Base-by-base conservation (phyloP, 225 moss, liverwort and hornwort species). In the Lunularia cruciata region DNA sequence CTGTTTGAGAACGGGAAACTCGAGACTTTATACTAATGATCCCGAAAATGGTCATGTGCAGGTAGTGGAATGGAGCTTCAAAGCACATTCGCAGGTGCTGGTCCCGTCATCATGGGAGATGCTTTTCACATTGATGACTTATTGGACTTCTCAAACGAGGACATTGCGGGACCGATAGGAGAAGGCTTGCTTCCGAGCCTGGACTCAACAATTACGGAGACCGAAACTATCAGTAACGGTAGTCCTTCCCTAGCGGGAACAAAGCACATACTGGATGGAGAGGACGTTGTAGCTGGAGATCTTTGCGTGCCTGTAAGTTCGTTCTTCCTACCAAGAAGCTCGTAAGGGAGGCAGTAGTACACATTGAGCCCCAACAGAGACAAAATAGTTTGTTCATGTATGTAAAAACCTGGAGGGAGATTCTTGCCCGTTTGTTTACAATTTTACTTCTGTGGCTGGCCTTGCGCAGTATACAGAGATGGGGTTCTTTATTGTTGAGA, bases 251-350 rank as follows among this genome's bases (percentile, higher is more conserved):
- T 71, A 35, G 60, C 66, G 11, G 82, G 77, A 11, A 73, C 51
- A 37, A 75, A 78, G 47, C 76, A 76, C 28, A 51, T 73, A 18
- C 68, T 83, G 42, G 83, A 83, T 57, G 70, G 63, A 57, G 73
- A 75, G 19, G 72, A 79, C 36, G 67, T 69, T 19, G 52, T 59
- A 28, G 69, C 71, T 15, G 83, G 73, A 39, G 92, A 88, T 81
- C 88, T 95, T 67, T 95, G 95, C 64, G 92, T 95, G 71, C 95
- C 95, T 75, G 95, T 95, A 86, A 88, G 95, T 86, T 60, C 71
- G 43, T 54, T 68, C 51, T 43, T 70, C 57, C 61, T 12, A 15
- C 12, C 27, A 40, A 57, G 25, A 40, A 10, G 12, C 5, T 5
- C 39, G 60, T 39, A 16, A 7, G 39, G 60, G 6, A 13, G 1